Base-by-base conservation (phyloP, 1,284 basidiomycete genomes). In the Hemileia vastatrix region DNA sequence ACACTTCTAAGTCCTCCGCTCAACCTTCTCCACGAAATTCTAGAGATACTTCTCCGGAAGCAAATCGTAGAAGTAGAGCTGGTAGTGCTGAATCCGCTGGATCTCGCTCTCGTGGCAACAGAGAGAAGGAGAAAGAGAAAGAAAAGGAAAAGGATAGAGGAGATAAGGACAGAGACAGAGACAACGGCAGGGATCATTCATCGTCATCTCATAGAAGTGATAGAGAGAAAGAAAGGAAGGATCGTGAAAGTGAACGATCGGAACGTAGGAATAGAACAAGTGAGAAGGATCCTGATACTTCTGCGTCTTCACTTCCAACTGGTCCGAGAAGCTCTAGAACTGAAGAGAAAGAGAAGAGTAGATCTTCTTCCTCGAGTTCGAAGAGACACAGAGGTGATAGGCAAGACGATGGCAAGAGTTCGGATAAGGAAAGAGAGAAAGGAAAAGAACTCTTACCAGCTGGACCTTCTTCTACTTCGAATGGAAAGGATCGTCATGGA, bases 41-140 rank as follows among this genome's bases (percentile, higher is more conserved):
- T 31, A 27, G 45, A n/a, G 18, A 44, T 6, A 40, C 45, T 9
- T 44, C 33, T 9, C 45, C 32, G 45, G 32, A 44, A 15, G 11
- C 55, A 9, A 27, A 8, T 48, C 32, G 40, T 19, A 27, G 9
- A 19, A 57, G 55, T 33, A 44, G 55, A 44, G 33, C 32, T 19
- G 55, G 45, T 4, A 57, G 55, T 36, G 55, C 44, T 40, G 55
- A 57, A 31, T 57, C 55, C 13, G 44, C 55, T 40, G 54, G 33
- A 6, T 15, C 54, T 31, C 40, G 54, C 9, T 23, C 24, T 18
- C 1, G 54, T 15, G n/a, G 27, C 32, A 31, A 40, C 19, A 55
- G 32, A 31, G 54, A 55, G 15, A 55, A 21, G 32, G 56, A 58
- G 23, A 48, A 48, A 43, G 55, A 57, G 6, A 21, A 43, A 11